Evolutionary conservation across 2,329 filamentous ascomycete species (phyloP).

Genomic region (Achaetomium macrosporum): DNA sequence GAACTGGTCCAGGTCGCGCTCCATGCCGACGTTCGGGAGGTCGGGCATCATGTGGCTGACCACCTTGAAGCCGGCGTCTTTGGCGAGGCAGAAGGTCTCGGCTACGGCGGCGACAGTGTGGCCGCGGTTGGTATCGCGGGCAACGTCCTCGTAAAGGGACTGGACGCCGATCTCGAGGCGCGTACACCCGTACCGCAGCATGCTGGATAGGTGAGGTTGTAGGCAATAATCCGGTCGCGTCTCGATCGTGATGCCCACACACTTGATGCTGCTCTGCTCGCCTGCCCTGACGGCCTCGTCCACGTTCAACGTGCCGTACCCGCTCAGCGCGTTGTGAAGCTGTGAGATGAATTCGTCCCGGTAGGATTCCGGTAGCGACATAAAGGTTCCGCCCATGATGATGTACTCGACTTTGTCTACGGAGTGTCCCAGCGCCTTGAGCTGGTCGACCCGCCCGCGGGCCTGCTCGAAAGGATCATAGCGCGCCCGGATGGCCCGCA

Average conservation of each 20-base stretch:
- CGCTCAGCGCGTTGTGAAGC: slow-evolving; percentile 92
- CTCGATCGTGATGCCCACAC: slow-evolving; percentile 97
- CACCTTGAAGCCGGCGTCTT: slow-evolving; percentile 97
- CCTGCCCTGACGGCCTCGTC: slow-evolving; percentile 92
- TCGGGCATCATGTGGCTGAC: slow-evolving; percentile 99
- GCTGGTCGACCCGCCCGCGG: slow-evolving; percentile 89
- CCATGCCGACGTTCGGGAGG: slow-evolving; percentile 95
- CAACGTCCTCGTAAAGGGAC: slow-evolving; percentile 94
- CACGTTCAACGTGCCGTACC: slow-evolving; percentile 89
- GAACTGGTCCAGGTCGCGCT: slow-evolving; percentile 94
- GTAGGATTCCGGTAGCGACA: slow-evolving; percentile 88
- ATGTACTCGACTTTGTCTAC: slow-evolving; percentile 99
- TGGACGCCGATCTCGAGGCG: slow-evolving; percentile 92
- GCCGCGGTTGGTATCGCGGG: slow-evolving; percentile 93
- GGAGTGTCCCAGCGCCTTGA: slow-evolving; percentile 90
- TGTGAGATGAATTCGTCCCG: slow-evolving; percentile 91
- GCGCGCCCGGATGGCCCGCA: slow-evolving; percentile 92
- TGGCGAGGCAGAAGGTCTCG: slow-evolving; percentile 94
- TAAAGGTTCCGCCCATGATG: slow-evolving; percentile 99
- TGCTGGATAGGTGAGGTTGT: slow-evolving; percentile 88
- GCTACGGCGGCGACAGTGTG: slow-evolving; percentile 94
- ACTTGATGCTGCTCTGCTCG: slow-evolving; percentile 96
- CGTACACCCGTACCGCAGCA: slow-evolving; percentile 97
- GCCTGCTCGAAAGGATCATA: slow-evolving; percentile 99
- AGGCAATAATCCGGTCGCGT: slow-evolving; percentile 95